Evolutionary conservation across 768 basidiomycete species (phyloP).

Genomic region (Tylopilus plumbeoviolaceoides): DNA sequence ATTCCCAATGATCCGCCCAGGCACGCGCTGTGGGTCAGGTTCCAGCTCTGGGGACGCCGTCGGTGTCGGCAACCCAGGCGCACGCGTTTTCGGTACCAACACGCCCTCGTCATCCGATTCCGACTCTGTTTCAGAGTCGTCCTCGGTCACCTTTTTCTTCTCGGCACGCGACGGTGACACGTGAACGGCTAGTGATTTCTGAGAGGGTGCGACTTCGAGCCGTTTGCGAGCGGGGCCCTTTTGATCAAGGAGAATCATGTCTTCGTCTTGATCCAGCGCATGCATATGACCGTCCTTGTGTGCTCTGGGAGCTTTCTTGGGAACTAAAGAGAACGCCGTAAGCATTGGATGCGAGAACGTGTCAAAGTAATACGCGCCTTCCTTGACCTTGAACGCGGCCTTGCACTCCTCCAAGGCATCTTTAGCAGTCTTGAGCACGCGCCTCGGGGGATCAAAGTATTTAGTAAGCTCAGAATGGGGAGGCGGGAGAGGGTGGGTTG

Average conservation of each 20-base stretch:
- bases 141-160: constrained; percentile 17
- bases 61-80: constrained; percentile 46
- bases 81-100: constrained; percentile 8
- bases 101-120: constrained; percentile 37
- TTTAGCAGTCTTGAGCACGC: constrained; percentile 57
- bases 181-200: constrained; percentile 4
- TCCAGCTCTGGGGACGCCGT: constrained; percentile 44
- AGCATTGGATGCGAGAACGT: not conserved
- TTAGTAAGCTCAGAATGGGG: constrained; percentile 82
- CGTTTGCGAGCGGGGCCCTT: constrained; percentile 21
- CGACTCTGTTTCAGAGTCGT: constrained; percentile 55
- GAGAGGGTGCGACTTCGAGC: constrained; percentile 10
- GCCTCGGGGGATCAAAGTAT: constrained; percentile 77
- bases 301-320: constrained; percentile 53
- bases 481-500: constrained; percentile 70
- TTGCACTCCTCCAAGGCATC: constrained; percentile 59
- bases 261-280: constrained; percentile 57
- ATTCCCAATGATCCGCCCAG: constrained; percentile 73
- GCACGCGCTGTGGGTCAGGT: constrained; percentile 50
- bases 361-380: constrained; percentile 43
- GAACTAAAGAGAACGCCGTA: constrained; percentile 39
- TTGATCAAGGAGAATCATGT: constrained; percentile 53
- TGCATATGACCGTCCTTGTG: constrained; percentile 62
- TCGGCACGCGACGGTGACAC: constrained; percentile 1
- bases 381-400: constrained; percentile 68